Base-by-base conservation (phyloP, 768 basidiomycete genomes). In the Hypsizygus marmoreus region DNA sequence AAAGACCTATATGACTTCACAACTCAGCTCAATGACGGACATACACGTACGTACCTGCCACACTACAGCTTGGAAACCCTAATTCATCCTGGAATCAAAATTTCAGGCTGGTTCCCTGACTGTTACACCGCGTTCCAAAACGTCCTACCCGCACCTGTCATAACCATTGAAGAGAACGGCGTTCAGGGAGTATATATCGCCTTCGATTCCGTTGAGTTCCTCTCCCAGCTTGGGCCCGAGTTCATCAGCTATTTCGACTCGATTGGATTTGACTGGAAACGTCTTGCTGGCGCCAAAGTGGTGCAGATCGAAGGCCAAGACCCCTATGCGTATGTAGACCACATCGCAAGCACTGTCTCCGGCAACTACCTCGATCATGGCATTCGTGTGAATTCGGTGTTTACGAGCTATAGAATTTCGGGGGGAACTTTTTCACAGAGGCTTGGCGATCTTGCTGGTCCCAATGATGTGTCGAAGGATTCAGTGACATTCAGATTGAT, bases 361-460 rank as follows among this genome's bases (percentile, higher is more conserved):
- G 81, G 84, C 3, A 82, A 83, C 52, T 84, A 75, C 58, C 66
- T 85, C 37, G 81, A 84, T 56, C 81, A 82, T 51, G 78, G 78
- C 23, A 71, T 84, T 33, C 74, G 84, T 25, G 75, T 83, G 30
- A 85, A 84, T 64, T 79, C 75, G 30, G 82, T 77, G 3, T 78
- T 81, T 63, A 78, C 73, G 24, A 79, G 79, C 55, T 84, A 84
- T 57, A 67, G 79, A 19, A 71, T 79, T 26, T 66, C 69, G 0
- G 69, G 60, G 8, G 67, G 65, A 0, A 55, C 45, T n/a, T 81
- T 76, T 53, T 79, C 77, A n/a, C 82, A 84, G 60, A 71, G 81
- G 10, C 55, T 85, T 37, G 83, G 73, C 6, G 71, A 74, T 51
- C 65, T 81, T 25, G 81, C 82, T 33, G 80, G 82, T 2, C 79